Evolutionary conservation across 2,329 filamentous ascomycete genomes (phyloP).

Genomic region (Trichoderma endophyticum): DNA sequence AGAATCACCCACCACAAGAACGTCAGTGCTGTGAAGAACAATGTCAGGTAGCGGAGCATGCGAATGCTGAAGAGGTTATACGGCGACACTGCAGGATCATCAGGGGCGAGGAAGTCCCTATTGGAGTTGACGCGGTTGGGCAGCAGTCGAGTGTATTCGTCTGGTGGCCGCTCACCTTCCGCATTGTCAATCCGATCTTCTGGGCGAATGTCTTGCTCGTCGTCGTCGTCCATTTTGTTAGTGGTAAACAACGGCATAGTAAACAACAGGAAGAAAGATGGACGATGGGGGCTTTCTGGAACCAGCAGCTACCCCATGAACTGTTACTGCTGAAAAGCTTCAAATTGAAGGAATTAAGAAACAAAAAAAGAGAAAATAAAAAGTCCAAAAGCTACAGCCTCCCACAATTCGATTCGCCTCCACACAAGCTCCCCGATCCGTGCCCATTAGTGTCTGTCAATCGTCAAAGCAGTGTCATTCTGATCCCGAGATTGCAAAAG

Average conservation of each 20-base stretch:
- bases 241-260: conserved; percentile 37
- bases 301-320: background rate
- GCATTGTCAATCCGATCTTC: background rate
- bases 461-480: conserved; percentile 15
- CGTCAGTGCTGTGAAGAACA: conserved; percentile 70
- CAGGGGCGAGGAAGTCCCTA: conserved; percentile 37
- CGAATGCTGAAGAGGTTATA: conserved; percentile 95
- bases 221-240: conserved; percentile 24
- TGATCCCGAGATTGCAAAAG: background rate
- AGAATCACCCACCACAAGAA: conserved; percentile 92
- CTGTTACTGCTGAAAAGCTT: background rate
- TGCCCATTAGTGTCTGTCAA: background rate
- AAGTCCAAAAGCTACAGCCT: background rate
- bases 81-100: conserved; percentile 64
- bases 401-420: background rate
- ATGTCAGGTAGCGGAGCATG: conserved; percentile 71
- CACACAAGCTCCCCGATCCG: background rate
- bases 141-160: conserved; percentile 64
- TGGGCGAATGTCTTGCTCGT: conserved; percentile 16
- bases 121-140: conserved; percentile 60
- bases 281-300: background rate
- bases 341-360: background rate
- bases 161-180: conserved; percentile 31
- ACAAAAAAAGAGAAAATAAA: background rate
- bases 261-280: background rate